Evolutionary conservation across 495 filamentous ascomycete species (phyloP), one percentile per base, ranked within the genome.

Genomic region (Cudoniella acicularis): DNA sequence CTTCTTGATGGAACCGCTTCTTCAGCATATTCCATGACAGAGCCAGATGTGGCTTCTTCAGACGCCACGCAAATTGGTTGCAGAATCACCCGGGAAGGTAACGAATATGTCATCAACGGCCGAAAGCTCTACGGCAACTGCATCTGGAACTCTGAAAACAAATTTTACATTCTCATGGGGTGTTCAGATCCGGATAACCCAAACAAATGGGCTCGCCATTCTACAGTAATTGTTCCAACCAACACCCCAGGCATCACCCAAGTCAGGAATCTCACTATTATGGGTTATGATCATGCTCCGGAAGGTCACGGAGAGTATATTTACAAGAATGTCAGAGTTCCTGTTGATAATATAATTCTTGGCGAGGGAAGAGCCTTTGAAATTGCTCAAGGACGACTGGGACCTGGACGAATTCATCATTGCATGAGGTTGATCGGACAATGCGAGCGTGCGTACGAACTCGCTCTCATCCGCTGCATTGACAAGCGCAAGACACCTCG

Each of bases 131-230:
- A 71, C 54, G 71, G 67, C n/a, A 76, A 72, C 56, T 67, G 64
- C 54, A 61, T 67, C 23, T 70, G 67, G 63, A 71, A 73, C 54
- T 60, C 67, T 17, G 69, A 71, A 10, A 63, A 71, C 53, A 60
- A 59, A 42, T 59, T 76, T 55, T 76, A 70, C 65, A 76, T 76
- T 60, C 60, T 75, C 16, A 76, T 76, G 73, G 73, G 73, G 13
- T 70, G 67, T 56, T 72, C 70, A 2, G 71, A 72, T 53, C 73
- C 73, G 0, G 57, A 63, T 13, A 76, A 76, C 55, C 68, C 68
- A 2, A 65, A 75, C 47, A 61, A 62, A 16, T 76, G 70, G 69
- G 64, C 62, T 27, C 67, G 70, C 4, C 73, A 76, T 49, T 70
- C 69, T 22, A 71, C 62, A 10, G 58, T 76, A 30, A 64, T 76